Base-by-base conservation (phyloP, 176 grass and related monocot species). In the Triticum urartu region DNA sequence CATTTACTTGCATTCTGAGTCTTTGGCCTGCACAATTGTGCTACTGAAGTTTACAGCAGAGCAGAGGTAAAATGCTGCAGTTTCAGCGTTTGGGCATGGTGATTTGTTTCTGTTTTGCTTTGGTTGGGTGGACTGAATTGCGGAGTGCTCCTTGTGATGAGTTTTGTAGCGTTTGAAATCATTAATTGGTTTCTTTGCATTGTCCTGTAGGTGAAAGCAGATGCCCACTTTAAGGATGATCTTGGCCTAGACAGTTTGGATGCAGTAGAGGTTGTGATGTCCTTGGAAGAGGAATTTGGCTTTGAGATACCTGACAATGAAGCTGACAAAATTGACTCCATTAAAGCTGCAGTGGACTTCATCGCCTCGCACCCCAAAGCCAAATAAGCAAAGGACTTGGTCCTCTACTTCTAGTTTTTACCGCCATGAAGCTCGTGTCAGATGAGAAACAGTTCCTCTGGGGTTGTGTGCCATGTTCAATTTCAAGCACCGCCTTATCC, bases 181-280 rank as follows among this genome's bases (percentile, higher is more conserved):
- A 13, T 76, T 9, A 86, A n/a, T 40, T 48, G 30, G 21, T 81
- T 76, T 81, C 28, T 42, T 80, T 50, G 54, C 18, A 72, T 64
- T 58, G 40, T 26, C 5, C 4, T 70, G 25, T 13, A 91, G 89
- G 86, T 91, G 81, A 85, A 82, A 50, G 77, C 86, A 71, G 86
- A 91, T 77, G 81, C 86, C 52, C 89, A 88, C 68, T 91, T 91
- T 63, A 91, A 91, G 86, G 87, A 88, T 81, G 89, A 91, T 85
- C 89, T 91, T 64, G 89, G 81, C 22, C 77, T 91, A 6, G 89
- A 91, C 81, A 91, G 89, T 40, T 87, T 91, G 81, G 89, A 91
- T 2, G 3, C 77, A 4, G 86, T 88, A 81, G 89, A 91, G 81
- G 81, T 91, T 70, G 89, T 85, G 50, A 91, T 91, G 89, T 86